Evolutionary conservation across 2,329 filamentous ascomycete species (phyloP).

Genomic region (Colletotrichum theobromicola): DNA sequence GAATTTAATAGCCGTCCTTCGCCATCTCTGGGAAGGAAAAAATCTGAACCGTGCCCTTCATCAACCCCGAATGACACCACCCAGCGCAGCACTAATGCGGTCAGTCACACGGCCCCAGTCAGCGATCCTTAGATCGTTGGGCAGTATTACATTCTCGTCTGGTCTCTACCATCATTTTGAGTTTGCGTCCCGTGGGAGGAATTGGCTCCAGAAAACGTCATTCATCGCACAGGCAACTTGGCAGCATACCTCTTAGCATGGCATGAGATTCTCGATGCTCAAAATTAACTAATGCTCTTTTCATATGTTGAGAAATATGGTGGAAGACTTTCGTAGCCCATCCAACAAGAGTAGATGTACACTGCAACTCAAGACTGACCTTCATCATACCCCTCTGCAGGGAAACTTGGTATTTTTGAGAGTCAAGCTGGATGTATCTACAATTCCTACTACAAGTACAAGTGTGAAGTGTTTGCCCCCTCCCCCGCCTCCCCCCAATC

Average conservation of each 20-base stretch:
- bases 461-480: not conserved
- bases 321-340: rapidly evolving
- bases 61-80: not conserved
- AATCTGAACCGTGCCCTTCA: not conserved
- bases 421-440: conserved; percentile 17
- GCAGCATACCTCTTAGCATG: not conserved
- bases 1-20: not conserved
- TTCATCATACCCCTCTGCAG: not conserved
- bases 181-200: not conserved
- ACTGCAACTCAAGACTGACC: not conserved
- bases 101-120: not conserved
- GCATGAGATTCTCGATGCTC: not conserved
- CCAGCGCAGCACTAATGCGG: not conserved
- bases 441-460: conserved; percentile 20
- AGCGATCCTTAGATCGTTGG: not conserved
- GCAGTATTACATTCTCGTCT: not conserved
- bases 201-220: not conserved
- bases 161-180: not conserved
- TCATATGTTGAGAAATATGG: rapidly evolving
- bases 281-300: not conserved
- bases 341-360: no score
- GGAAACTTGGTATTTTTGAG: not conserved
- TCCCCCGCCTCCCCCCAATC: not conserved
- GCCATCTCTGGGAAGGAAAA: not conserved
- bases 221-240: not conserved